phyloP scores from a whole-genome alignment of 73 alveolate genomes.

The Durusdinium trenchii region DNA sequence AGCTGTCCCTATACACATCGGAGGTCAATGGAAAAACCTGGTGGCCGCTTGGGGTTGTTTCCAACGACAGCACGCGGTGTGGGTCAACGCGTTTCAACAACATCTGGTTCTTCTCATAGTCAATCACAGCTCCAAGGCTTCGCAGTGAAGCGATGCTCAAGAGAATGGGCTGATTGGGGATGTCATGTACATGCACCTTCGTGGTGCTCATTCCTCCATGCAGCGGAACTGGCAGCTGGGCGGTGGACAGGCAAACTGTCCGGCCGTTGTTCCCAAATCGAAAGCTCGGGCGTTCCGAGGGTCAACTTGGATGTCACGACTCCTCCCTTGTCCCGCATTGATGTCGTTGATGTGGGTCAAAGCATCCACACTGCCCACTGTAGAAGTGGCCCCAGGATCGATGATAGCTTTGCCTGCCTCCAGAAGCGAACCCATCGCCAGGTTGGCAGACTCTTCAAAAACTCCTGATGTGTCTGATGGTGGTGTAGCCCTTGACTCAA shows the following conservation, averaged over 20 bases:
- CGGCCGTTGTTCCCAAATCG: not conserved
- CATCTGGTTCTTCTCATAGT: not conserved
- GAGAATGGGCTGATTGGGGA: not conserved
- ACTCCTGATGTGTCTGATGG: too few relatives aligned
- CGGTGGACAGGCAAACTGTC: not conserved
- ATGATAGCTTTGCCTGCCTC: not conserved
- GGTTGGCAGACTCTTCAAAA: too few relatives aligned
- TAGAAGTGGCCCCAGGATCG: constrained; percentile 5
- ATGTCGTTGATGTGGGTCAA: not conserved
- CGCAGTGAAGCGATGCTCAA: not conserved
- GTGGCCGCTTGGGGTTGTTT: not conserved
- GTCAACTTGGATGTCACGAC: not conserved
- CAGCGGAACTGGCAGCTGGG: not conserved
- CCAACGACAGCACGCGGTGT: not conserved
- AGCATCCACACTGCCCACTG: not conserved
- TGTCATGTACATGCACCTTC: not conserved
- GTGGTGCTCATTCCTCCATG: not conserved
- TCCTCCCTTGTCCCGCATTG: not conserved
- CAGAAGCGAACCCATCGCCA: too few relatives aligned
- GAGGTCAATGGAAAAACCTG: not conserved
- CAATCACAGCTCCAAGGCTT: not conserved
- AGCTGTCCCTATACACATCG: too few relatives aligned
- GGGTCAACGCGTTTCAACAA: not conserved
- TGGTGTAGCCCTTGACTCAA: too few relatives aligned
- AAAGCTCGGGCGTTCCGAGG: not conserved